Conservation (phyloP, 73 alveolate genomes). For the Urostyla sp. region DNA sequence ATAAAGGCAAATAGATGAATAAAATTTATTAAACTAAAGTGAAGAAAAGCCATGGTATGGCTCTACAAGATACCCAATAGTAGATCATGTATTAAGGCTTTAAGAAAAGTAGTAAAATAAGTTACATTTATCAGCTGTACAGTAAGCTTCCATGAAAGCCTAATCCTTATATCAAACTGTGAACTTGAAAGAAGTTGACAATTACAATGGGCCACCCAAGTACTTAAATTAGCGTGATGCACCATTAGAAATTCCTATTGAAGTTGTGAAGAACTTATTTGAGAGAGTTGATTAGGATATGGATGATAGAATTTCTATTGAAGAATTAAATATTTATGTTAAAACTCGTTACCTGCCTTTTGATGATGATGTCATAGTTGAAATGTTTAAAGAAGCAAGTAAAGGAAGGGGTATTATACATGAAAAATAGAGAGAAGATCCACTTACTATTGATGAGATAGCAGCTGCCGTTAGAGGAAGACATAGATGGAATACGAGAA, state of each 20-base stretch:
- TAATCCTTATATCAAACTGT: neutral
- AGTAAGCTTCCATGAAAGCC: constrained; percentile 33
- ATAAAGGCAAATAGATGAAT: no score
- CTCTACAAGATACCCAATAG: constrained; percentile 33
- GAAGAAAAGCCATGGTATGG: constrained; percentile 46
- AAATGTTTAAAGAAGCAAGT: constrained; percentile 63
- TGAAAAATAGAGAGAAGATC: constrained; percentile 40
- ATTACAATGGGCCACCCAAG: constrained; percentile 60
- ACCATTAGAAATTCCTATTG: constrained; percentile 70
- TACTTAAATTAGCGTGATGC: constrained; percentile 60
- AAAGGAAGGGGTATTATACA: constrained; percentile 50
- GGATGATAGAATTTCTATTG: constrained; percentile 67
- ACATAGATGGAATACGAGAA: constrained; percentile 50
- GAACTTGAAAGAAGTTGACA: constrained; percentile 23
- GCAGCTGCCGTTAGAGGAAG: constrained; percentile 67
- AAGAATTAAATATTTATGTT: constrained; percentile 39
- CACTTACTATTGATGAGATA: constrained; percentile 66
- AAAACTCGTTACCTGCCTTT: constrained; percentile 46
- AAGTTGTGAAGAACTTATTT: constrained; percentile 49
- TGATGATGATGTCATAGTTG: constrained; percentile 17
- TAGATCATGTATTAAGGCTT: constrained; percentile 2
- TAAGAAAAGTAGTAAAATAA: constrained; percentile 3
- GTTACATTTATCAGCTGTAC: constrained; percentile 27
- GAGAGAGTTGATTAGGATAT: constrained; percentile 50
- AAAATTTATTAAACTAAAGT: no score